Base-by-base conservation (phyloP, 2,329 filamentous ascomycete genomes). In the Aspergillus phoenicis region DNA sequence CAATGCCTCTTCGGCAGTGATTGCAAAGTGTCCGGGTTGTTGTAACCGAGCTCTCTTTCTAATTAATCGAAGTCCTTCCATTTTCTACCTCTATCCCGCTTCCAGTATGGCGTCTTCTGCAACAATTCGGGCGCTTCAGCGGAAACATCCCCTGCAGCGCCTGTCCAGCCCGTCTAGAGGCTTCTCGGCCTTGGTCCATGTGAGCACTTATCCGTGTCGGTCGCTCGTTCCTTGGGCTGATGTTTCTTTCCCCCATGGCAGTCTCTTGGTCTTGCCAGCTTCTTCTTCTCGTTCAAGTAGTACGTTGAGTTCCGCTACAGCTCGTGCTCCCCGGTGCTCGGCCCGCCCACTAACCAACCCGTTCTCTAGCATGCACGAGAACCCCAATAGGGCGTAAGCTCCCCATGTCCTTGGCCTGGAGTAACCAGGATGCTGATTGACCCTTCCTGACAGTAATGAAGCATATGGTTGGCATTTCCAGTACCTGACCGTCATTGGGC, bases 391-490 rank as follows among this genome's bases (percentile, higher is more conserved):
- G 55, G 77, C 76, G 78, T 80, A 68, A 70, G 75, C 64, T 26
- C 15, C 41, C 39, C 41, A 28, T 30, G 15, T 5, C 33, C 53
- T 38, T 26, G 28, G 20, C 17, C 47, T 30, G 33, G 38, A 28
- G 10, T 26, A 24, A 20, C 22, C 20, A 49, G n/a, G 17, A 57
- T 33, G 60, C 54, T 66, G 45, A 62, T 63, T 57, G 53, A 63
- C 28, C 28, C 62, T 54, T 36, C 7, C 28, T 15, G 7, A 24
- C 61, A 85, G 81, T 45, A 87, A 84, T 65, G 78, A 84, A 13
- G 83, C 84, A 38, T 88, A 86, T 72, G 86, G 86, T 66, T 88
- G 86, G 85, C 86, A 89, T 70, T 82, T 88, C 62, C 86, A 88
- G 75, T 88, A 86, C 69, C 78, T 88, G 22, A 88, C 86, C 62